Evolutionary conservation across 495 filamentous ascomycete species (phyloP).

Genomic region (Neurospora africana): DNA sequence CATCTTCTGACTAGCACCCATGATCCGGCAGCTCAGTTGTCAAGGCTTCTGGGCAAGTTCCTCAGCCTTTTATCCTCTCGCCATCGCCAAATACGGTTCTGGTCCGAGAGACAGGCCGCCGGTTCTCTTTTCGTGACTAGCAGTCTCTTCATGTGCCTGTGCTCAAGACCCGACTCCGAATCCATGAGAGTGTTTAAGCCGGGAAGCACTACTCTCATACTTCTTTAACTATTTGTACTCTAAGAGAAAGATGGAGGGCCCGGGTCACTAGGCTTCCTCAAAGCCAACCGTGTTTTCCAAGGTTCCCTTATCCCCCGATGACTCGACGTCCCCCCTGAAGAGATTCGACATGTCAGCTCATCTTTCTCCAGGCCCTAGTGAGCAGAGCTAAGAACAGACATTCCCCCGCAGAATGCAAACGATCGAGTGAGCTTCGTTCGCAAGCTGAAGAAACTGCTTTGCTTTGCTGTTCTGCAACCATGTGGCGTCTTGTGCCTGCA

Average conservation of each 20-base stretch:
- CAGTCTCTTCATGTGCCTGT: neutral
- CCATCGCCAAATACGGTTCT: neutral
- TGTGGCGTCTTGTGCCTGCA: neutral
- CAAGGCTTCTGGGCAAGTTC: neutral
- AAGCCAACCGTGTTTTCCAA: neutral
- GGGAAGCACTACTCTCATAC: neutral
- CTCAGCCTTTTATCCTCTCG: neutral
- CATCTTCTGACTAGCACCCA: neutral
- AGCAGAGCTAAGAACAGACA: neutral
- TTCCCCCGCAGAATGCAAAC: neutral
- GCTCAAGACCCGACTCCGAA: neutral
- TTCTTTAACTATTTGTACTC: neutral
- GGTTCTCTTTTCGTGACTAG: neutral
- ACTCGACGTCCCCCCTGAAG: neutral
- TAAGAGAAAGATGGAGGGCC: neutral
- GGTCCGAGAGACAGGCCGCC: neutral
- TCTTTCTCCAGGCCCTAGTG: neutral
- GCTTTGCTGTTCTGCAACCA: neutral
- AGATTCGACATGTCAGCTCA: neutral
- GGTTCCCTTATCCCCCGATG: neutral
- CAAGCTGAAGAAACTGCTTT: neutral
- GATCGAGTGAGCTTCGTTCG: neutral
- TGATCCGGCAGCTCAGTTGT: neutral
- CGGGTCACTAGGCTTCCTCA: neutral
- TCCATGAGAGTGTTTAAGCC: neutral